Evolutionary conservation across 495 filamentous ascomycete species (phyloP), one percentile per base, ranked within the genome.

Genomic region (Paragyromitra xinjiangensis): DNA sequence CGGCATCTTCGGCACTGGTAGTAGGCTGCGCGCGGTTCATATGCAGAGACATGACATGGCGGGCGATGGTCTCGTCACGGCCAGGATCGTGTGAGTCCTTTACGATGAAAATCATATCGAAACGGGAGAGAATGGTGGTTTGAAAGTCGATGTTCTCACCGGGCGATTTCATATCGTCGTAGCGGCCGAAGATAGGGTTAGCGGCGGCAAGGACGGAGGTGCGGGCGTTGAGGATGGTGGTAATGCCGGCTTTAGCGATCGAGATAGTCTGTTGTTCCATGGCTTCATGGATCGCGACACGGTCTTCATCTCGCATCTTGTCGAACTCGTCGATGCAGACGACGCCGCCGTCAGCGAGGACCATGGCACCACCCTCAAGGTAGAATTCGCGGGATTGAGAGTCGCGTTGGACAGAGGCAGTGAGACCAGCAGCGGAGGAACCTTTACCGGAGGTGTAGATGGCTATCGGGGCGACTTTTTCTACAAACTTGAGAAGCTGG

Each of bases 211-310:
- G 88, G 2, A 99, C 96, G 1, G 93, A 97, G 0, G 96, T 98
- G 67, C 96, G 87, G 1, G 96, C 94, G 83, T 99, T 99, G 29
- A 99, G 88, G 75, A 99, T 98, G 1, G 96, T 99, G 16, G 96
- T 99, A 81, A 99, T 98, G 81, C 96, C 96, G 4, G 96, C 96
- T 84, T 99, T 99, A 77, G 96, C 96, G 81, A 99, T 98, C 9
- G 96, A 99, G 71, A 99, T 99, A 6, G 96, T 99, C 84, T 99
- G 96, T 84, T 99, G 96, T 82, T 99, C 96, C 96, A 99, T 99
- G 71, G 96, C 96, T 88, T 99, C 96, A 87, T 99, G 96, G 84
- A 99, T 99, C 8, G 96, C 96, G 24, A 99, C 96, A 77, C 96
- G 90, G 78, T 99, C 96, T 84, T 99, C 96, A 84, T 99, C 96